Percentiles rank a stretch among this genome's conserved stretches.
Evolutionary conservation across 352 stramenopile species (phyloP).

Genomic region (Phytophthora palmivora): DNA sequence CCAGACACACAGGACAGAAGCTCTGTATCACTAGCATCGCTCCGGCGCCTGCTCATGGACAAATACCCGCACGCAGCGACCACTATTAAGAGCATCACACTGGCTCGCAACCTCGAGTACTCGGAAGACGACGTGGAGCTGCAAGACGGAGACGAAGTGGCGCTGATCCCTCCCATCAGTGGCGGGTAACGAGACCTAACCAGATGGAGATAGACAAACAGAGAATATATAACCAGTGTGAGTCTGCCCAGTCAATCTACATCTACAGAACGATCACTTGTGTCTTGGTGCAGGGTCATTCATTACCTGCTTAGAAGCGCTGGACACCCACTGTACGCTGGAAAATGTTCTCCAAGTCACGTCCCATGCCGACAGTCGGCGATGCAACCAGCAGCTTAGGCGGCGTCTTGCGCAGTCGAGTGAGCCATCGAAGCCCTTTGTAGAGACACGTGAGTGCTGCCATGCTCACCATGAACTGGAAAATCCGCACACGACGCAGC

Average conservation of each 20-base stretch:
- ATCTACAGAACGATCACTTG: conserved; percentile 15
- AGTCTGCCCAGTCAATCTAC: conserved; percentile 12
- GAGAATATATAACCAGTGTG: conserved; percentile 18
- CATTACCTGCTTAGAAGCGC: conserved; percentile 26
- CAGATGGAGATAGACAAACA: neutral
- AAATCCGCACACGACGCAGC: conserved; percentile 72
- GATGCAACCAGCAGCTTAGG: conserved; percentile 46
- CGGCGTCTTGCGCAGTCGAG: conserved; percentile 46
- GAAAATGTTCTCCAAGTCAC: conserved; percentile 77
- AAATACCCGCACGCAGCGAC: conserved; percentile 57
- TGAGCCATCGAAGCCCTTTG: conserved; percentile 66
- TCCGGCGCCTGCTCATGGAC: conserved; percentile 53
- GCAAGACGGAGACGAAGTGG: conserved; percentile 76
- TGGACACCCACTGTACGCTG: conserved; percentile 58
- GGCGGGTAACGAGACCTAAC: conserved; percentile 18
- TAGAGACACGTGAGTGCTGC: conserved; percentile 57
- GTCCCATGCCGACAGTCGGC: conserved; percentile 32
- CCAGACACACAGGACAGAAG: neutral
- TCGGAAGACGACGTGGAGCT: conserved; percentile 55
- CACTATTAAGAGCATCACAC: conserved; percentile 62
- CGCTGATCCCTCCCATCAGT: conserved; percentile 86
- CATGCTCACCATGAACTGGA: conserved; percentile 83
- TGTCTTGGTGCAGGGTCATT: neutral
- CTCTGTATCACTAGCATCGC: conserved; percentile 43
- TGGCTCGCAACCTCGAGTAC: conserved; percentile 84